Conservation (phyloP, 495 filamentous ascomycete genomes). For the Amniculicola lignicola region DNA sequence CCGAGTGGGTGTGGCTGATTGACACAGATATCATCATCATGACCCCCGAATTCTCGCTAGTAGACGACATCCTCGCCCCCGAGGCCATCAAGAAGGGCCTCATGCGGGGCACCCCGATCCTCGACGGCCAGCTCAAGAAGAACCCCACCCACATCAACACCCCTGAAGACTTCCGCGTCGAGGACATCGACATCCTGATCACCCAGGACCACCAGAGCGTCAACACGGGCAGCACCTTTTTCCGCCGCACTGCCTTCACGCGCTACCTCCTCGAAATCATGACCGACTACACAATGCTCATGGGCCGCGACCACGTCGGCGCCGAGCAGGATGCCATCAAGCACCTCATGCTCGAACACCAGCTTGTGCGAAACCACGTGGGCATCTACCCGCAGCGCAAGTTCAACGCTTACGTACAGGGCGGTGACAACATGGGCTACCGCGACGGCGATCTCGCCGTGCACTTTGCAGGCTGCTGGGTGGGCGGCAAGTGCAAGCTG, state of each 20-base stretch:
- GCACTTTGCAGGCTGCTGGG: constrained; percentile 46
- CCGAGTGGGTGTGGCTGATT: constrained; percentile 45
- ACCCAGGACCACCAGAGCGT: constrained; percentile 44
- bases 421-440: constrained; percentile 38
- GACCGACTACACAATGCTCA: constrained; percentile 39
- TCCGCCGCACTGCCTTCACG: constrained; percentile 39
- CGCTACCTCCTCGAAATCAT: constrained; percentile 39
- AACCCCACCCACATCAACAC: constrained; percentile 37
- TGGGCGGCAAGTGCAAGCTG: constrained; percentile 31
- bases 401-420: constrained; percentile 41
- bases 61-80: constrained; percentile 34
- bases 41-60: constrained; percentile 34
- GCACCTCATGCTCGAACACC: constrained; percentile 35
- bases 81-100: constrained; percentile 30
- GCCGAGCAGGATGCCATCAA: constrained; percentile 40
- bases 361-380: constrained; percentile 36
- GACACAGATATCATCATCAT: constrained; percentile 46
- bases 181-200: constrained; percentile 35
- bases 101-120: constrained; percentile 17
- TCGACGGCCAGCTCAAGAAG: constrained; percentile 25
- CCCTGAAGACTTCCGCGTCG: constrained; percentile 17
- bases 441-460: constrained; percentile 40
- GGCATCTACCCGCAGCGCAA: constrained; percentile 37
- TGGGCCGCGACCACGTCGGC: constrained; percentile 37
- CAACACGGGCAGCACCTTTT: constrained; percentile 43